phyloP scores from a whole-genome alignment of 2,329 filamentous ascomycete genomes.

The Thermothelomyces thermophilus region DNA sequence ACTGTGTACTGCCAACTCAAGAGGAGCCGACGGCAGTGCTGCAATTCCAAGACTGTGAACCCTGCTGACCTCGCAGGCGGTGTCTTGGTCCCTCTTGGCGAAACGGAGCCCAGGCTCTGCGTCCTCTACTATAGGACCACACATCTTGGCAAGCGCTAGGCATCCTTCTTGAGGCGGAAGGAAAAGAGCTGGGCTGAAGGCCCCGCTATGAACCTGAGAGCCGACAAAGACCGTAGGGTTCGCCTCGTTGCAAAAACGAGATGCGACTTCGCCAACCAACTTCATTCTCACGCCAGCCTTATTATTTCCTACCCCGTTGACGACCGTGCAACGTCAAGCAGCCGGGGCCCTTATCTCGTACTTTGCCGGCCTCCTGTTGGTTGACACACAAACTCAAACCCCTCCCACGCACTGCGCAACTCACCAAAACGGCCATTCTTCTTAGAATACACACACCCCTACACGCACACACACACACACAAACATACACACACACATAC shows the following conservation, averaged over 20 bases:
- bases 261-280: constrained; percentile 18
- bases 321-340: neutral
- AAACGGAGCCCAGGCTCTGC: constrained; percentile 11
- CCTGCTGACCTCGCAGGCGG: neutral
- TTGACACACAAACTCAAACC: too few relatives aligned
- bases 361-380: neutral
- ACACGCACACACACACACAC: too few relatives aligned
- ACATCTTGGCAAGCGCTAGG: constrained; percentile 18
- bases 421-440: too few relatives aligned
- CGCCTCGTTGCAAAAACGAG: constrained; percentile 5
- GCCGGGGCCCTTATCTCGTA: neutral
- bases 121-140: constrained; percentile 1
- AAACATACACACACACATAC: too few relatives aligned
- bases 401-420: neutral
- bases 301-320: constrained; percentile 17
- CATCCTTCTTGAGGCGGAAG: neutral
- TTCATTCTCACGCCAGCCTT: constrained; percentile 8
- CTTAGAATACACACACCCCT: too few relatives aligned
- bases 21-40: neutral
- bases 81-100: constrained; percentile 20
- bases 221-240: constrained; percentile 12
- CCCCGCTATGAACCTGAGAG: constrained; percentile 19
- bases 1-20: too few relatives aligned
- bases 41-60: neutral
- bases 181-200: constrained; percentile 11